Evolutionary conservation across 176 grass and related monocot genomes (phyloP).

Genomic region (Rhynchospora breviuscula): DNA sequence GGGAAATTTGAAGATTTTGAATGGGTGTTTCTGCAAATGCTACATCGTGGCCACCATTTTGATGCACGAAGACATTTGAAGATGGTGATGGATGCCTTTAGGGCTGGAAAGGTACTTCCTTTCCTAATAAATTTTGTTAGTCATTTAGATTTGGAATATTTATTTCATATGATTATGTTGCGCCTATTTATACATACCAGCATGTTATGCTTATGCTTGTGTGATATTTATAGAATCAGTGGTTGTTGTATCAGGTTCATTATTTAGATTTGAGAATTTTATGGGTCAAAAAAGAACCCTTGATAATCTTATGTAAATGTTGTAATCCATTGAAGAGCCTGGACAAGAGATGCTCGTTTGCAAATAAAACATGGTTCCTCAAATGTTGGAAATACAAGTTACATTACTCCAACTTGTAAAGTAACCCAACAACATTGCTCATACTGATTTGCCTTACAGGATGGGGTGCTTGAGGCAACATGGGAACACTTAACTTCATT

Average conservation of each 20-base stretch:
- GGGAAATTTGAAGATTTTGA: constrained; percentile 78
- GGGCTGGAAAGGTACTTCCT: constrained; percentile 71
- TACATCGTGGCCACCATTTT: constrained; percentile 55
- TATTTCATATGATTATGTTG: neutral
- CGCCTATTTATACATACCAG: neutral
- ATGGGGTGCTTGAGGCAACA: constrained; percentile 49
- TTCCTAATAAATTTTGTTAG: constrained; percentile 1
- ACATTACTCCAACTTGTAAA: neutral
- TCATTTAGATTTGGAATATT: constrained; percentile 10
- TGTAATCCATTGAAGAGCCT: neutral
- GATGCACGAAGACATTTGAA: constrained; percentile 62
- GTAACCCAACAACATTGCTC: neutral
- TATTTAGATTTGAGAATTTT: neutral
- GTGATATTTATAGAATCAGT: neutral
- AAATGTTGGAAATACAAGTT: neutral
- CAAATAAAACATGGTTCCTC: neutral
- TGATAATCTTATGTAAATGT: neutral
- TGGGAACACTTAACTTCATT: constrained; percentile 54
- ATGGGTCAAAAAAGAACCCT: neutral
- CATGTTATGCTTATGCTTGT: neutral
- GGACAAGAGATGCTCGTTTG: neutral
- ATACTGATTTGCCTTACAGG: constrained; percentile 37
- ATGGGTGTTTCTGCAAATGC: constrained; percentile 62
- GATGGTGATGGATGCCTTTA: constrained; percentile 61
- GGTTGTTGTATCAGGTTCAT: neutral